Percentiles rank a stretch among this genome's conserved stretches.
Evolutionary conservation across 208 protist genomes (phyloP).

Genomic region (Leptomonas pyrrhocoris): DNA sequence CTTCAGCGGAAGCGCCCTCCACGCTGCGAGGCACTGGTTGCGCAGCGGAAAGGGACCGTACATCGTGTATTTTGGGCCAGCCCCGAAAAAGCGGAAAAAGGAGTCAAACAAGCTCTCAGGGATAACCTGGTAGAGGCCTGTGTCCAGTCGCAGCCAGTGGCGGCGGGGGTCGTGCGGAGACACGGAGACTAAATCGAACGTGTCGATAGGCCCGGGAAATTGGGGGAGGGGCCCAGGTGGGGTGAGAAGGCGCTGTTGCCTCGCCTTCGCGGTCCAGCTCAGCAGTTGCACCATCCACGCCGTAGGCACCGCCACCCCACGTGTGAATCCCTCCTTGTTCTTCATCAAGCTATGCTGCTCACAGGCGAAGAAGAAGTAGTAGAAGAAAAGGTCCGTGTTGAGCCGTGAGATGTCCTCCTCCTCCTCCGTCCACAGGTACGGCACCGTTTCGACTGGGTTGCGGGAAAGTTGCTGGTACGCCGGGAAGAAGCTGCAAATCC

Average conservation of each 20-base stretch:
- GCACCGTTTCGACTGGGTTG: conserved; percentile 17
- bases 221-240: conserved; percentile 13
- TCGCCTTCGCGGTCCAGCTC: conserved; percentile 35
- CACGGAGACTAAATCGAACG: conserved; percentile 48
- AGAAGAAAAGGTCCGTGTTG: conserved; percentile 48
- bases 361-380: conserved; percentile 60
- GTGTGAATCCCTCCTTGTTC: conserved; percentile 36
- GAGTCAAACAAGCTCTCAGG: conserved; percentile 73
- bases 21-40: conserved; percentile 27
- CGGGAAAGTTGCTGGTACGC: conserved; percentile 38
- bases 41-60: conserved; percentile 53
- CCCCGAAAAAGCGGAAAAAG: conserved; percentile 57
- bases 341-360: conserved; percentile 48
- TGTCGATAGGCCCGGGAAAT: conserved; percentile 68
- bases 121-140: conserved; percentile 52
- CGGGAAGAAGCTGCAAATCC: conserved; percentile 56
- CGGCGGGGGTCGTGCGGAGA: conserved; percentile 36
- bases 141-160: conserved; percentile 47
- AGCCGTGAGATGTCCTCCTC: conserved; percentile 8
- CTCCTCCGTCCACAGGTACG: conserved; percentile 49
- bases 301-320: conserved; percentile 60
- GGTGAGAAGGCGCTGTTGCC: conserved; percentile 4
- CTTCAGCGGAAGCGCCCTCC: conserved; percentile 33
- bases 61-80: conserved; percentile 65
- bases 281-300: conserved; percentile 62